Evolutionary conservation across 805 yeast species (phyloP).

Genomic region (Priceomyces haplophilus): DNA sequence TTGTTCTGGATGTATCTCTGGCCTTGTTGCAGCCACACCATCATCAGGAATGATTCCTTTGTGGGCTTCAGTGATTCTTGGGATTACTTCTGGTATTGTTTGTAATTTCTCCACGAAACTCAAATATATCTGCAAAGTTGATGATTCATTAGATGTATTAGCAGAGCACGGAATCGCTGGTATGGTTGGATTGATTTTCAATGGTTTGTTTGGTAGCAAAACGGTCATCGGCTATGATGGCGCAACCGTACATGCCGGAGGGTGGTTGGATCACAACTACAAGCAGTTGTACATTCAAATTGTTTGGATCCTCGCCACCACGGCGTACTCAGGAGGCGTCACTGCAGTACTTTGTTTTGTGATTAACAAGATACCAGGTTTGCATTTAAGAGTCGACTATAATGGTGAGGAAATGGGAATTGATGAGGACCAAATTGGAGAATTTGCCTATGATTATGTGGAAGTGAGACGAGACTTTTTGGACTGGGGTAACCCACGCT

Average conservation of each 20-base stretch:
- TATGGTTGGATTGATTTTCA: slow-evolving; percentile 81
- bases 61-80: slow-evolving; percentile 87
- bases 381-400: slow-evolving; percentile 74
- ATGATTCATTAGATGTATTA: slow-evolving; percentile 89
- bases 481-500: slow-evolving; percentile 42
- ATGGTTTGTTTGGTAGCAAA: slow-evolving; percentile 81
- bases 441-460: slow-evolving; percentile 97
- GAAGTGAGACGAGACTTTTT: slow-evolving; percentile 92
- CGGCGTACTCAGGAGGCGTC: slow-evolving; percentile 72
- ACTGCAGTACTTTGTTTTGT: slow-evolving; percentile 74
- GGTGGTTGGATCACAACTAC: slow-evolving; percentile 89
- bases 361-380: slow-evolving; percentile 76
- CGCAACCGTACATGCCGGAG: slow-evolving; percentile 78
- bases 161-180: slow-evolving; percentile 99
- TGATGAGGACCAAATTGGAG: slow-evolving; percentile 97
- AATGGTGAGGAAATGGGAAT: slow-evolving; percentile 85
- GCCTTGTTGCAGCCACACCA: slow-evolving; percentile 96
- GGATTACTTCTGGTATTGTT: slow-evolving; percentile 72
- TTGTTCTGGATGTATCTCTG: slow-evolving; percentile 94
- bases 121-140: slow-evolving; percentile 76
- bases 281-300: slow-evolving; percentile 88
- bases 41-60: slow-evolving; percentile 86
- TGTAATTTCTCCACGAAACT: slow-evolving; percentile 90
- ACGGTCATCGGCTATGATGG: slow-evolving; percentile 92
- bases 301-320: slow-evolving; percentile 72